Evolutionary conservation across 2,329 filamentous ascomycete genomes (phyloP).

Genomic region (Epichloe gansuensis): DNA sequence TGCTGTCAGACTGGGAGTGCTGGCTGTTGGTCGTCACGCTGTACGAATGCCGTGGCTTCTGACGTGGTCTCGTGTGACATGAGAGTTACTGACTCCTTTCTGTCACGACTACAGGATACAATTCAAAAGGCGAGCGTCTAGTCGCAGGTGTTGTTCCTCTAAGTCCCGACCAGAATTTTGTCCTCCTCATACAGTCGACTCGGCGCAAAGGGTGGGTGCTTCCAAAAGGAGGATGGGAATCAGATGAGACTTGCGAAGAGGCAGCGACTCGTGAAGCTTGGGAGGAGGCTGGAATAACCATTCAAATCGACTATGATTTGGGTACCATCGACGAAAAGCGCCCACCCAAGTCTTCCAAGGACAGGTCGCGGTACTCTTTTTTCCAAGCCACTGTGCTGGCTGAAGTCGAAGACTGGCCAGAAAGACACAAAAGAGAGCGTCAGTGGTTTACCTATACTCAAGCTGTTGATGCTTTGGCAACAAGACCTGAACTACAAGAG

Average conservation of each 20-base stretch:
- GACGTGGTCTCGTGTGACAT: constrained; percentile 1
- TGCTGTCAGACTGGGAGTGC: not conserved
- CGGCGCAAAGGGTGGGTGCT: constrained; percentile 89
- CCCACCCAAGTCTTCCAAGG: constrained; percentile 58
- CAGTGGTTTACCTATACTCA: constrained; percentile 80
- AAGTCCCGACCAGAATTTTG: constrained; percentile 71
- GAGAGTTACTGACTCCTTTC: constrained; percentile 10
- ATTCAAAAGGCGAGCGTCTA: constrained; percentile 78
- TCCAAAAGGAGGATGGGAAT: constrained; percentile 96
- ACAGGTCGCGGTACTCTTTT: constrained; percentile 58
- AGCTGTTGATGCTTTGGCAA: constrained; percentile 63
- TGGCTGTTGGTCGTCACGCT: constrained; percentile 1
- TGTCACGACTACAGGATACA: constrained; percentile 58
- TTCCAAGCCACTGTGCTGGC: constrained; percentile 79
- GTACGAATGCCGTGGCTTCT: not conserved
- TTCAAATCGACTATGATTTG: constrained; percentile 73
- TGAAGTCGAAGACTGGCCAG: constrained; percentile 82
- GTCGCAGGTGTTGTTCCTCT: constrained; percentile 91
- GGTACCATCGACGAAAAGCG: constrained; percentile 77
- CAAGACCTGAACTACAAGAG: constrained; percentile 76
- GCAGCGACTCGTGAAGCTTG: constrained; percentile 86
- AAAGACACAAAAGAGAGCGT: constrained; percentile 79
- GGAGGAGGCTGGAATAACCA: constrained; percentile 92
- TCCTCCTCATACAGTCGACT: constrained; percentile 87
- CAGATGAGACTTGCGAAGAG: constrained; percentile 75